phyloP scores from a whole-genome alignment of 495 filamentous ascomycete species.

The Daldinia grandis region DNA sequence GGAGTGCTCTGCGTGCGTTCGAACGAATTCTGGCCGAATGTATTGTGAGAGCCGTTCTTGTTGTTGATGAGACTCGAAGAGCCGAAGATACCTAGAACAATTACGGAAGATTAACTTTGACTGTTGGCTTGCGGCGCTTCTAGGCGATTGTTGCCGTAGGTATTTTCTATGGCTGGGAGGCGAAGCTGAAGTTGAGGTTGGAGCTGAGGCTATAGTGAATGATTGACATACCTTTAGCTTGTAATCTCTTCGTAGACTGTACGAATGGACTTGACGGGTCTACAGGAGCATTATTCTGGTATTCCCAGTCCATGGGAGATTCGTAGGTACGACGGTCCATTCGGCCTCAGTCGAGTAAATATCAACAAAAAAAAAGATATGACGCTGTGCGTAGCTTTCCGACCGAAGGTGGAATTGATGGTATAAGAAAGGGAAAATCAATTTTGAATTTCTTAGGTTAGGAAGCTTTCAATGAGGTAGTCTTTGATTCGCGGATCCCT shows the following conservation, averaged over 20 bases:
- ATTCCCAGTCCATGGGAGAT: slow-evolving; percentile 62
- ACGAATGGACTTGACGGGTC: slow-evolving; percentile 59
- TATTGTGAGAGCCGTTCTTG: slow-evolving; percentile 6
- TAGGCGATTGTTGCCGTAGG: neutral
- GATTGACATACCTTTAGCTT: slow-evolving; percentile 30
- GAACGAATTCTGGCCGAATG: slow-evolving; percentile 48
- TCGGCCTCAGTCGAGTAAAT: slow-evolving; percentile 2
- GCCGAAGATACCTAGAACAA: slow-evolving; percentile 29
- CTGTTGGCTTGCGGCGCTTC: slow-evolving; percentile 8
- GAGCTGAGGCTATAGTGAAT: slow-evolving; percentile 3
- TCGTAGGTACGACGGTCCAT: slow-evolving; percentile 58
- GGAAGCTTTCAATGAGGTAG: neutral
- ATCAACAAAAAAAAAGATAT: slow-evolving; percentile 6
- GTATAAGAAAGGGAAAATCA: neutral
- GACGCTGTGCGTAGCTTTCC: neutral
- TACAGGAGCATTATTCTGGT: slow-evolving; percentile 53
- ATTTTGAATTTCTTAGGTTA: neutral
- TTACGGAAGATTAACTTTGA: slow-evolving; percentile 1
- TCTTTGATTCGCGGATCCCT: neutral
- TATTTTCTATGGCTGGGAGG: neutral
- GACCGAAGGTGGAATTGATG: slow-evolving; percentile 1
- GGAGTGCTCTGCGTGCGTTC: slow-evolving; percentile 43
- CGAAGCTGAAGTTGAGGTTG: neutral
- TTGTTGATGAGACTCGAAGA: slow-evolving; percentile 27
- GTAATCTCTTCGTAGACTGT: slow-evolving; percentile 43